These are phyloP conservation scores for Pythium phragmitis DNA, from an alignment of 352 stramenopile genomes.

Conservation along the genomic window DNA sequence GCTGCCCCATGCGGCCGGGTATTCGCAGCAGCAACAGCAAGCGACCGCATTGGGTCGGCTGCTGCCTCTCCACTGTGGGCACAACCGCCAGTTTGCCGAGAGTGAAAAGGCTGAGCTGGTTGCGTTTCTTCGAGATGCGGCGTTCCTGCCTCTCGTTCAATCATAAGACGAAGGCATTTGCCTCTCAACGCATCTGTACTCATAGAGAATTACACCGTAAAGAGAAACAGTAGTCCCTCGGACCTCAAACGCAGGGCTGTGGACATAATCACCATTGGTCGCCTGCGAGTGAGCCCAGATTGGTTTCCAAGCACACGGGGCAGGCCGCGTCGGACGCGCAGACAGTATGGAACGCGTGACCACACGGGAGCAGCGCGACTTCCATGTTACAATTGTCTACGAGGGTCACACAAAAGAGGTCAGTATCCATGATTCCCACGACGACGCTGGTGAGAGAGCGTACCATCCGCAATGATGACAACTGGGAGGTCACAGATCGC, in stretches of 20 bases:
- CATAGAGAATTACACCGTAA: constrained; percentile 7
- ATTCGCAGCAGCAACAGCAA: not conserved
- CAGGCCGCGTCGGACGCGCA: constrained; percentile 68
- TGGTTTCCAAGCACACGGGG: constrained; percentile 63
- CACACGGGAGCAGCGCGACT: constrained; percentile 71
- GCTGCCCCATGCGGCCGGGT: not conserved
- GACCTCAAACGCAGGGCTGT: not conserved
- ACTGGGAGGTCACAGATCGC: constrained; percentile 73
- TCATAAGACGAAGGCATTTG: not conserved
- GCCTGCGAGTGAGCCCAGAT: constrained; percentile 40
- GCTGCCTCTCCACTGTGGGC: constrained; percentile 75
- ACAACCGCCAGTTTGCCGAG: constrained; percentile 86
- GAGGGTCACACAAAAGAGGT: constrained; percentile 1
- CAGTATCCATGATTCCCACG: no score
- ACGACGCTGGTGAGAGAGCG: constrained; percentile 3
- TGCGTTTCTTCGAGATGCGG: constrained; percentile 39
- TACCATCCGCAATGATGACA: constrained; percentile 79
- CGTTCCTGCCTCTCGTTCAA: constrained; percentile 15
- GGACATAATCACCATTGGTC: not conserved
- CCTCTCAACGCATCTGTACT: not conserved
- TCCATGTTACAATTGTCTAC: constrained; percentile 77
- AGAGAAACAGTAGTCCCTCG: not conserved
- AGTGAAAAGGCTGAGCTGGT: constrained; percentile 68
- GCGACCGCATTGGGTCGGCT: constrained; percentile 37
- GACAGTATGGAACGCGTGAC: constrained; percentile 71